Percentiles rank a stretch among this genome's conserved stretches.
phyloP scores from a whole-genome alignment of 192 early-diverging fungal species.

The Coemansia sp. region DNA sequence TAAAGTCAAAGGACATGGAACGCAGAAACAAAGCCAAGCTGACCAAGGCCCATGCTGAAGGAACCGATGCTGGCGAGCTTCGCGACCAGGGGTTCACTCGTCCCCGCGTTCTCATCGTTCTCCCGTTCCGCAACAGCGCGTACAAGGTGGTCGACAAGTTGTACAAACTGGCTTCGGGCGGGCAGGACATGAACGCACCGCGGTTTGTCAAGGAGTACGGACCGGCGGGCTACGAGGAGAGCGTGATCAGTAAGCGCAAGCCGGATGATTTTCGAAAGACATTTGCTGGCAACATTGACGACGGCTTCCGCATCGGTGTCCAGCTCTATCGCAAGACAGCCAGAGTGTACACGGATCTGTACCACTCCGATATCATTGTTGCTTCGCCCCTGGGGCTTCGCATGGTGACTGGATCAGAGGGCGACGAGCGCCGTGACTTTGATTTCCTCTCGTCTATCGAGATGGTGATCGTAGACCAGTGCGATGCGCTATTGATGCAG shows the following conservation, averaged over 20 bases:
- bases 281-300: constrained; percentile 95
- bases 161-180: constrained; percentile 71
- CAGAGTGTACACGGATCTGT: constrained; percentile 87
- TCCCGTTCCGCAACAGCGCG: constrained; percentile 83
- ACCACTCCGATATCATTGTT: constrained; percentile 85
- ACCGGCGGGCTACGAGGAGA: constrained; percentile 60
- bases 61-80: constrained; percentile 66
- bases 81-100: constrained; percentile 96
- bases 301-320: constrained; percentile 90
- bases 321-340: constrained; percentile 83
- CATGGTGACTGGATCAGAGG: constrained; percentile 73
- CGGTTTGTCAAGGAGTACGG: constrained; percentile 79
- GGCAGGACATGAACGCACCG: constrained; percentile 80
- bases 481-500: constrained; percentile 90
- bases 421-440: constrained; percentile 85
- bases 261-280: constrained; percentile 79
- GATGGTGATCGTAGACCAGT: constrained; percentile 81
- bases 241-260: constrained; percentile 56
- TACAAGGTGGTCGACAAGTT: constrained; percentile 77
- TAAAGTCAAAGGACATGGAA: constrained; percentile 66
- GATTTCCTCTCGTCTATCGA: constrained; percentile 96
- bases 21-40: constrained; percentile 76
- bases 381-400: constrained; percentile 90
- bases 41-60: constrained; percentile 58
- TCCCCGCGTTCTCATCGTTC: constrained; percentile 84